phyloP scores from a whole-genome alignment of 140 eudicot genomes.

The Anethum foeniculum region DNA sequence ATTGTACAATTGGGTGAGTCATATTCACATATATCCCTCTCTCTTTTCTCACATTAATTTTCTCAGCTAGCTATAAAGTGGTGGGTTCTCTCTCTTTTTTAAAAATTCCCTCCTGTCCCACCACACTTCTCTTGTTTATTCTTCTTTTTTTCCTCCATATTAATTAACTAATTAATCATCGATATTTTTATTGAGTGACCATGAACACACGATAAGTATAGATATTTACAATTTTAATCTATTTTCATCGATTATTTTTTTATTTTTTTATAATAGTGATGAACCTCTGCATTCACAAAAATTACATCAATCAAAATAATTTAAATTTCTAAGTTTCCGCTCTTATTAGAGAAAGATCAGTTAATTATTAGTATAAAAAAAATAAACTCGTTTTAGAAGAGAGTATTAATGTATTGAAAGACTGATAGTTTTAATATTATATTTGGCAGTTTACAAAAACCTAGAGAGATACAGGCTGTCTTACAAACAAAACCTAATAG shows the following conservation, averaged over 20 bases:
- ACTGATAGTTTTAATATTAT: background rate
- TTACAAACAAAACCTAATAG: background rate
- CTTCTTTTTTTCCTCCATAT: background rate
- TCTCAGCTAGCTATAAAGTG: background rate
- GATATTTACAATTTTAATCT: no score
- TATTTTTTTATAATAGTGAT: no score
- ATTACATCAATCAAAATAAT: no score
- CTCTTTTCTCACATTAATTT: background rate
- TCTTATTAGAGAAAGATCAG: no score
- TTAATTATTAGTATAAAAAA: background rate
- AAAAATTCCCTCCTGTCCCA: background rate
- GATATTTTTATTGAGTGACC: no score
- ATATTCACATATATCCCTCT: background rate
- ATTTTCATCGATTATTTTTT: no score
- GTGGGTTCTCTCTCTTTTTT: background rate
- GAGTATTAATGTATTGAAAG: background rate
- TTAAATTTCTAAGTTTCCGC: no score
- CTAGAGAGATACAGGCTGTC: background rate
- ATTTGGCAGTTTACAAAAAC: background rate
- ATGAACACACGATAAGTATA: no score
- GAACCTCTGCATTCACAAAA: no score
- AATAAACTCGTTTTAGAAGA: background rate
- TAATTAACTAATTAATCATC: background rate
- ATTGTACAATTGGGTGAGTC: slow-evolving; percentile 4
- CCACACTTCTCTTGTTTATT: background rate